Evolutionary conservation across 352 stramenopile species (phyloP), one percentile per base, ranked within the genome.

Genomic region (Globisporangium apiculatum): DNA sequence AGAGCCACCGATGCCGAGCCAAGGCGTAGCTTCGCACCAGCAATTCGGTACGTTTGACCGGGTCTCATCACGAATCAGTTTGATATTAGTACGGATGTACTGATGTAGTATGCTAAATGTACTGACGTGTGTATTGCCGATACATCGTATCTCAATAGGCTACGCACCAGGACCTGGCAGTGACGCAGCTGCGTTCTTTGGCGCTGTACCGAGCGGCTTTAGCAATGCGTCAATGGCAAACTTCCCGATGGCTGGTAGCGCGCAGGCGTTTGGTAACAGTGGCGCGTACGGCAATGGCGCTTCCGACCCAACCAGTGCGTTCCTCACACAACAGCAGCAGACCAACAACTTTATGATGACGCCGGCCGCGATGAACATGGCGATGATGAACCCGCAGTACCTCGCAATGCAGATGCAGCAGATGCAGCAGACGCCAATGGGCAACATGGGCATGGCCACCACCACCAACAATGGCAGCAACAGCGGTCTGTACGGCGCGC

Each of bases 371-470:
- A 69, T 69, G 58, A 59, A 59, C 7, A 67, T 72, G 54, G 57
- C 62, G 48, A 82, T 83, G 76, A 74, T 81, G 67, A 82, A 70
- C 42, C 69, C 79, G 47, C 76, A 86, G 57, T 76, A 83, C 53
- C 82, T 89, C 55, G 70, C 60, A 0, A 73, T 77, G 69, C 67
- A 65, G 38, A 83, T 90, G 71, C 65, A 24, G 18, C 18, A 24
- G 18, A 24, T 24, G 18, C 24, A 31, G 24, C 24, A 64, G 18
- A 61, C 72, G 66, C 66, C 71, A 0, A 79, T 86, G 73, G 78
- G 72, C 46, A 69, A 8, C 7, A 43, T 43, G 40, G 40, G 40
- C 7, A 43, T 83, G 57, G 51, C 50, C 0, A 24, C 24, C 11
- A 35, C 24, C 35, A 87, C 7, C 40, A 43, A 43, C 40, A 43